Evolutionary conservation across 306 rosid species (phyloP), one percentile per base, ranked within the genome.

Genomic region (Cicer yamashitae): DNA sequence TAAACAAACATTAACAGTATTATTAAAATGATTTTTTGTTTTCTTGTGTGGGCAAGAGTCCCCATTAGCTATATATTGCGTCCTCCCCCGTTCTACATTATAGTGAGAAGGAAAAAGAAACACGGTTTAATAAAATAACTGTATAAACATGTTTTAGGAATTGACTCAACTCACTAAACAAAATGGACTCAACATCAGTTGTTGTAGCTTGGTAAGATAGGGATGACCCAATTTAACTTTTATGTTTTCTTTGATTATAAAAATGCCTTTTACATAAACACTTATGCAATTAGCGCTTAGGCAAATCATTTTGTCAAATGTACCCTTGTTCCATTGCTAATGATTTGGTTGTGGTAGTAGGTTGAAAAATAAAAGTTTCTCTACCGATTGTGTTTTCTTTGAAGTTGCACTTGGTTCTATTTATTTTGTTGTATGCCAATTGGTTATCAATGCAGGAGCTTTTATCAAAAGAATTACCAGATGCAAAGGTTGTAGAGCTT

Each of bases 391-490:
- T 74, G 17, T 47, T 71, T 40, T 20, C 69, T 76, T 53, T 34
- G 66, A 17, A 34, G 13, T 73, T 67, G 47, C 34, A 62, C 70
- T 50, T 17, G 47, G 20, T 75, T 60, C 30, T 54, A 47, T 37
- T 57, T 46, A 15, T 66, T 39, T 13, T 71, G 46, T 73, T 50
- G 75, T 39, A 15, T 57, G 75, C 17, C 65, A 79, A 81, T 67
- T 77, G 83, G 65, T 81, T 43, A 12, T 51, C 46, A 70, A 82
- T 83, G 88, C 89, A 90, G 98, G 96, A 88, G 72, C 88, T 94
- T 10, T 40, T 94, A 82, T 85, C 89, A 45, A 89, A 87, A 84
- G 97, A 90, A 75, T 75, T 90, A 50, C 89, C 94, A 65, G 89
- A 73, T 15, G 91, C 83, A 9, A 81, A 74, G 73, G 86, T 94